These are phyloP conservation scores for Citrus sp. DNA, from an alignment of 345 rosid species.

Conservation along the genomic window DNA sequence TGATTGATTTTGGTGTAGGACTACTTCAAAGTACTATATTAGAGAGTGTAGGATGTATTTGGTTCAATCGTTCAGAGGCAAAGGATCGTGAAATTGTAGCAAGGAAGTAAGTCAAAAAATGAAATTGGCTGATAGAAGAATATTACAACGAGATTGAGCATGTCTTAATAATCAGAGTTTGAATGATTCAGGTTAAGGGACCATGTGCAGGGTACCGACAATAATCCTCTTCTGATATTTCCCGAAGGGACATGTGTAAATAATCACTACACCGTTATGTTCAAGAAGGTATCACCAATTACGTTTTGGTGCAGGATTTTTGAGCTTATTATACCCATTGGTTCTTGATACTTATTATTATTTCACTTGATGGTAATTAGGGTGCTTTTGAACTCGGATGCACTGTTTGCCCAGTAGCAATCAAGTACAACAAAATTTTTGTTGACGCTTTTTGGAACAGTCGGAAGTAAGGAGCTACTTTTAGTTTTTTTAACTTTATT, in stretches of 20 bases:
- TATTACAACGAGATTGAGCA: not conserved
- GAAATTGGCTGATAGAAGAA: not conserved
- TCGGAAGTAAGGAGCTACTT: conserved; percentile 64
- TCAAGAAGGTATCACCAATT: conserved; percentile 69
- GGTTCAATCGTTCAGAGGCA: conserved; percentile 95
- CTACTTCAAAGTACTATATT: conserved; percentile 90
- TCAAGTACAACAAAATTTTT: conserved; percentile 94
- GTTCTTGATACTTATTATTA: not conserved
- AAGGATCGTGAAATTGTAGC: conserved; percentile 98
- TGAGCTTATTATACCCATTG: not conserved
- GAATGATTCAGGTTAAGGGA: conserved; percentile 72
- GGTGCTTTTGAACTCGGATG: conserved; percentile 97
- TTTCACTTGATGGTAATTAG: conserved; percentile 39
- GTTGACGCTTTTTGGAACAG: conserved; percentile 99
- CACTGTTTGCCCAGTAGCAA: conserved; percentile 93
- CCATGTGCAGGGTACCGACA: conserved; percentile 85
- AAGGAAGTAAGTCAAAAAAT: conserved; percentile 57
- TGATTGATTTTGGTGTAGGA: conserved; percentile 44
- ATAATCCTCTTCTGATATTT: conserved; percentile 95
- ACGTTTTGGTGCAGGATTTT: conserved; percentile 6
- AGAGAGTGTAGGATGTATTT: conserved; percentile 96
- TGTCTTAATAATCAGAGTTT: conserved; percentile 21
- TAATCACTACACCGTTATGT: conserved; percentile 96
- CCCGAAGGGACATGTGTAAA: conserved; percentile 99
- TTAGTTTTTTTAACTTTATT: not conserved